Evolutionary conservation across 106 monocot genomes (phyloP), one percentile per base, ranked within the genome.

Genomic region (Narthecium ossifragum): DNA sequence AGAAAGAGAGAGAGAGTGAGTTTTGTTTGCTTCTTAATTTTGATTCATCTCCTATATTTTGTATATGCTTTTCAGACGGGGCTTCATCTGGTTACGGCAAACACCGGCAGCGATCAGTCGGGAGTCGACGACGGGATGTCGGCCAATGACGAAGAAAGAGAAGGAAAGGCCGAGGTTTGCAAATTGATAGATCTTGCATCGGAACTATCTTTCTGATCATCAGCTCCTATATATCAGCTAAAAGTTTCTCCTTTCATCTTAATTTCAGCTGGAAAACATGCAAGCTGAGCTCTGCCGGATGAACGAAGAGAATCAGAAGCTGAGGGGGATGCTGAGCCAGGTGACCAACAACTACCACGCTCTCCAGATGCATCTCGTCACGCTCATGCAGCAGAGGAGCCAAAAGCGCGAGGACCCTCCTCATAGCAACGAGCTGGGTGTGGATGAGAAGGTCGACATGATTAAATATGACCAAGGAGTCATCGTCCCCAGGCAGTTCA

Each of bases 401-500:
- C 69, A 41, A 18, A 59, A 15, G 5, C 45, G 31, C 33, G 14
- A 1, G 15, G 37, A 20, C 67, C 46, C 21, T 34, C 49, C 31
- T 46, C 46, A 26, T 29, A 14, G 1, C 12, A 34, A 47, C 8
- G 45, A 67, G 47, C 62, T 59, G 48, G 23, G n/a, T 10, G 43
- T 60, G 26, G 23, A 31, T 13, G 61, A 34, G n/a, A 43, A 38
- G 39, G 45, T 28, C 9, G 55, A n/a, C 9, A 53, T 29, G 28
- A 60, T 41, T n/a, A 32, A 60, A 0, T 50, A 32, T 12, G 57
- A 34, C 38, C 31, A 29, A 5, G 70, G 61, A 25, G 54, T 70
- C 0, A 59, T 77, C 8, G 67, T 77, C 14, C 85, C 91, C 7
- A 61, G 90, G 41, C 90, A 96, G 34, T 96, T 96, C 86, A 71